Evolutionary conservation across 306 rosid species (phyloP).

Genomic region (Begonia loranthoides): DNA sequence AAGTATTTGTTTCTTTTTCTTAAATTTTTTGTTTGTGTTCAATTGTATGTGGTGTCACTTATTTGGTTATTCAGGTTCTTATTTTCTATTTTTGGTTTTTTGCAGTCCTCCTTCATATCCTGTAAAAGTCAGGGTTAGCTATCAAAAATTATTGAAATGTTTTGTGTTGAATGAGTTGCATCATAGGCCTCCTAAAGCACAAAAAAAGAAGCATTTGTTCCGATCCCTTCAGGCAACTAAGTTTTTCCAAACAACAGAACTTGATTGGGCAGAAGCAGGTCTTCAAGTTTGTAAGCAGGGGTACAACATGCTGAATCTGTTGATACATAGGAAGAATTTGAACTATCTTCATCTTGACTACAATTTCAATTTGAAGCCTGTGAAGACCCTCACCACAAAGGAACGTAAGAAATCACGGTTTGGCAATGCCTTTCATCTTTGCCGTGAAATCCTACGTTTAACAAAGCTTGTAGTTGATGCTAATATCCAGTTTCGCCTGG

Average conservation of each 20-base stretch:
- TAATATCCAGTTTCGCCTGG: slow-evolving; percentile 91
- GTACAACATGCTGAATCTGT: slow-evolving; percentile 87
- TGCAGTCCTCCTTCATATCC: slow-evolving; percentile 97
- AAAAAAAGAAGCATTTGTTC: slow-evolving; percentile 89
- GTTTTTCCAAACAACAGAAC: slow-evolving; percentile 97
- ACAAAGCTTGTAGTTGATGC: slow-evolving; percentile 99
- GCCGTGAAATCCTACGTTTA: slow-evolving; percentile 94
- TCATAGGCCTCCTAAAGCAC: slow-evolving; percentile 98
- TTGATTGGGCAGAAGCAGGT: slow-evolving; percentile 99
- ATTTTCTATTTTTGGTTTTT: slow-evolving; percentile 1
- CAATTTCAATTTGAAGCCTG: slow-evolving; percentile 93
- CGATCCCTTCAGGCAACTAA: slow-evolving; percentile 95
- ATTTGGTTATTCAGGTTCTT: not conserved
- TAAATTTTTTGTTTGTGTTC: not conserved
- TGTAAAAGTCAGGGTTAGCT: slow-evolving; percentile 95
- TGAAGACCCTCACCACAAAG: slow-evolving; percentile 87
- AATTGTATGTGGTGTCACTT: no score
- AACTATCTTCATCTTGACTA: slow-evolving; percentile 98
- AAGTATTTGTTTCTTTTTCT: no score
- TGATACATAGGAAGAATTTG: slow-evolving; percentile 94
- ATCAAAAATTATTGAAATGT: slow-evolving; percentile 86
- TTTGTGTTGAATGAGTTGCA: slow-evolving; percentile 96
- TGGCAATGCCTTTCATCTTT: slow-evolving; percentile 97
- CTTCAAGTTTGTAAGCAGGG: slow-evolving; percentile 99
- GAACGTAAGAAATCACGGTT: slow-evolving; percentile 95